phyloP scores from a whole-genome alignment of 1,284 basidiomycete genomes.

The Vanrija pseudolonga region DNA sequence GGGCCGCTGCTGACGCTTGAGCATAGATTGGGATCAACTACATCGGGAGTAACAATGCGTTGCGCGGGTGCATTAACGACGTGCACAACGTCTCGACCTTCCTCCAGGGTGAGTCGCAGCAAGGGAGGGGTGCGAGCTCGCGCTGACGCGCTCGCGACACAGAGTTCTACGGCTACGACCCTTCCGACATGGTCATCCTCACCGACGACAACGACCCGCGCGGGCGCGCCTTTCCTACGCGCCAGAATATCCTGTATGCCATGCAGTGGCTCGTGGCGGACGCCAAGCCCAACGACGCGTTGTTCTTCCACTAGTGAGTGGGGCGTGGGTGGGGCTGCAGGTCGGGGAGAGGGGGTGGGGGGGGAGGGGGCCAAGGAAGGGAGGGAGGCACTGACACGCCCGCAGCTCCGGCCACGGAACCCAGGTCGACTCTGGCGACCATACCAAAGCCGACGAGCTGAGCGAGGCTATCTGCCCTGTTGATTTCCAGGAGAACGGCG shows the following conservation, averaged over 20 bases:
- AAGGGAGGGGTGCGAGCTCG: not conserved
- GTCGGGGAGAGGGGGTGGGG: too few relatives aligned
- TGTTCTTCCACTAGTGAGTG: slow-evolving; percentile 73
- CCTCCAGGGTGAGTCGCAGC: slow-evolving; percentile 34
- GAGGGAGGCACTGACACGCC: not conserved
- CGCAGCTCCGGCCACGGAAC: slow-evolving; percentile 68
- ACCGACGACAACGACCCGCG: slow-evolving; percentile 69
- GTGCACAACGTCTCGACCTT: slow-evolving; percentile 72
- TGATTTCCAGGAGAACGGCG: slow-evolving; percentile 67
- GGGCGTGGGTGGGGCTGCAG: not conserved
- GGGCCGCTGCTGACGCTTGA: too few relatives aligned
- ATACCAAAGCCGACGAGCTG: slow-evolving; percentile 50
- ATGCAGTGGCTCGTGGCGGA: slow-evolving; percentile 84
- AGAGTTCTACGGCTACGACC: slow-evolving; percentile 63
- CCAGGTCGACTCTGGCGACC: slow-evolving; percentile 66
- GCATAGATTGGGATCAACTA: slow-evolving; percentile 51
- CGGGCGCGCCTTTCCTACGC: slow-evolving; percentile 63
- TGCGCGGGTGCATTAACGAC: slow-evolving; percentile 81
- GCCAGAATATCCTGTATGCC: slow-evolving; percentile 74
- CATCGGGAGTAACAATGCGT: slow-evolving; percentile 27
- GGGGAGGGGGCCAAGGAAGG: too few relatives aligned
- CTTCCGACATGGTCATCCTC: slow-evolving; percentile 80
- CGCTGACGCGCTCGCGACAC: not conserved
- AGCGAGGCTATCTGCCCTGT: slow-evolving; percentile 73
- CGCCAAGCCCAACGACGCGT: slow-evolving; percentile 74